Percentiles rank a stretch among this genome's conserved stretches.
Conservation (phyloP, 2,329 filamentous ascomycete species). For the Tolypocladium tundrense region DNA sequence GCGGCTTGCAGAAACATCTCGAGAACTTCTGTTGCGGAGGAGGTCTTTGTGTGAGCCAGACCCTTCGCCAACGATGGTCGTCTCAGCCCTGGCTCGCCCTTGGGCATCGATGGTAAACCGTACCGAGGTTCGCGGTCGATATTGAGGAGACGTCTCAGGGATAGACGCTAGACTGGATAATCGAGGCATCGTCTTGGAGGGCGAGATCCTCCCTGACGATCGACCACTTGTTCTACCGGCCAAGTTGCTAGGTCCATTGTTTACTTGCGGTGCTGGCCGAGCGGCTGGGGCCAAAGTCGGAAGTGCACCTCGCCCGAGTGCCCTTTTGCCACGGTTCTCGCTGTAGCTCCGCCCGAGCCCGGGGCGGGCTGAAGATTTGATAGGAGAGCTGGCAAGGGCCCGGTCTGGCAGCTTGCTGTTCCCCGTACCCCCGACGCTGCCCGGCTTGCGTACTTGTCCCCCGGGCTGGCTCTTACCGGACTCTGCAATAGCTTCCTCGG, state of each 20-base stretch:
- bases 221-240: conserved; percentile 25
- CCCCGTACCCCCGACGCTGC: conserved; percentile 32
- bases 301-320: conserved; percentile 27
- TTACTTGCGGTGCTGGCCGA: conserved; percentile 23
- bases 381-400: conserved; percentile 36
- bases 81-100: conserved; percentile 47
- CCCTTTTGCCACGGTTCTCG: conserved; percentile 39
- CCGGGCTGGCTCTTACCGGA: conserved; percentile 14
- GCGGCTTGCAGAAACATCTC: conserved; percentile 17
- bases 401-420: conserved; percentile 32
- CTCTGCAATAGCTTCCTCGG: conserved; percentile 15
- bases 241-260: conserved; percentile 19
- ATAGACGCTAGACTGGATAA: conserved; percentile 46
- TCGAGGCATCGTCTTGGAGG: conserved; percentile 40
- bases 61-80: conserved; percentile 31
- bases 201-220: conserved; percentile 38
- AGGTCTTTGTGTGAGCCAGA: conserved; percentile 13
- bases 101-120: conserved; percentile 55
- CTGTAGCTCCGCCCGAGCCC: conserved; percentile 45
- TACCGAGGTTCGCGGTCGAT: conserved; percentile 43
- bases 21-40: conserved; percentile 17
- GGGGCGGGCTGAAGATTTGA: conserved; percentile 36
- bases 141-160: conserved; percentile 36
- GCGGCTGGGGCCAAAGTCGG: conserved; percentile 37
- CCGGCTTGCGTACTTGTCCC: conserved; percentile 28